phyloP scores from a whole-genome alignment of 129 eudicot species.

The Rutidosis leptorrhynchoides region DNA sequence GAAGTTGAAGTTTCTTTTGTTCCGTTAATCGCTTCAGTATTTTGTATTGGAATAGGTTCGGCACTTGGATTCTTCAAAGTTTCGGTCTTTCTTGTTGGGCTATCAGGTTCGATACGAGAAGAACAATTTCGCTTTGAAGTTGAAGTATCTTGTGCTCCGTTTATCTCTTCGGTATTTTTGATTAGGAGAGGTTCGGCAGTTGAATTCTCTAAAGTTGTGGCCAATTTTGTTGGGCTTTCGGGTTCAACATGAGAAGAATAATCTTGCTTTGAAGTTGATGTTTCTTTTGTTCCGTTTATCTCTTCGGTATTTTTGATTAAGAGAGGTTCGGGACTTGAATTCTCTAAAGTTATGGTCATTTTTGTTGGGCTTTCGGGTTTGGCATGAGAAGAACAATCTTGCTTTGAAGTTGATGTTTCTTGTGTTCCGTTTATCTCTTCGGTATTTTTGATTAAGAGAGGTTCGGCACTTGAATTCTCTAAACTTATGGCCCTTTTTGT shows the following conservation, averaged over 20 bases:
- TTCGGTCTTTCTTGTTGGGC: slow-evolving; percentile 20
- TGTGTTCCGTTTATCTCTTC: too few relatives aligned
- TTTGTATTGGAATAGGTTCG: background rate
- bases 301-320: background rate
- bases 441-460: background rate
- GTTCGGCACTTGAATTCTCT: slow-evolving; percentile 14
- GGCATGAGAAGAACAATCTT: slow-evolving; percentile 1
- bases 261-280: slow-evolving; percentile 20
- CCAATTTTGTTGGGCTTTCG: slow-evolving; percentile 22
- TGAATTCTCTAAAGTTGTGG: slow-evolving; percentile 4
- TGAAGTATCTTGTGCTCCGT: slow-evolving; percentile 22
- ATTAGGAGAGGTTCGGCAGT: slow-evolving; percentile 11
- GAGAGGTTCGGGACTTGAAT: slow-evolving; percentile 13
- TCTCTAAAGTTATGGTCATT: slow-evolving; percentile 10
- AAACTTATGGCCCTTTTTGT: slow-evolving; percentile 12
- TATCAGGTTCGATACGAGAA: slow-evolving; percentile 16
- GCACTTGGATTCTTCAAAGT: slow-evolving; percentile 13
- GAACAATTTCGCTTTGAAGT: slow-evolving; percentile 17
- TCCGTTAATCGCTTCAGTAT: slow-evolving; percentile 7
- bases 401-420: too few relatives aligned
- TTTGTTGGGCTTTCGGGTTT: slow-evolving; percentile 24
- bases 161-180: slow-evolving; percentile 5
- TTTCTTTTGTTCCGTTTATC: slow-evolving; percentile 19
- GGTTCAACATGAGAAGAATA: slow-evolving; percentile 16
- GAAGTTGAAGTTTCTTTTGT: slow-evolving; percentile 23